Evolutionary conservation across 2,329 filamentous ascomycete genomes (phyloP).

Genomic region (Grosmannia huntii): DNA sequence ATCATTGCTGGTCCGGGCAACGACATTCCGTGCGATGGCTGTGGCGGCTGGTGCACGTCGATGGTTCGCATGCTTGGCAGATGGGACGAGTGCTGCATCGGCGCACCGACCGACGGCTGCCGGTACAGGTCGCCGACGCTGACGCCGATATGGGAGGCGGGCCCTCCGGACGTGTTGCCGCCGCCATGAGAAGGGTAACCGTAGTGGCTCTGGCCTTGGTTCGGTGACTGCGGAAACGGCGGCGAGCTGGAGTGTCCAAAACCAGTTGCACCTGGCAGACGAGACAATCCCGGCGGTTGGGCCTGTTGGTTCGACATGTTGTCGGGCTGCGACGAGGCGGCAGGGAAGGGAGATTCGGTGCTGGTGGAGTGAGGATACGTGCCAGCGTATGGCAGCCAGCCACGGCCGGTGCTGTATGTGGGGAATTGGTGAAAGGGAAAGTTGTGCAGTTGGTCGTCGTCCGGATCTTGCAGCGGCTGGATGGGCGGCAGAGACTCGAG

Average conservation of each 20-base stretch:
- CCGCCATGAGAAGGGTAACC: background rate
- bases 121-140: slow-evolving; percentile 13
- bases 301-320: slow-evolving; percentile 1
- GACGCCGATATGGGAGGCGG: background rate
- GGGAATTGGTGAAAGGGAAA: background rate
- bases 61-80: slow-evolving; percentile 17
- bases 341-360: background rate
- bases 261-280: slow-evolving; percentile 6
- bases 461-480: background rate
- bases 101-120: slow-evolving; percentile 6
- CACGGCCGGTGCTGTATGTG: background rate
- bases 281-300: slow-evolving; percentile 1
- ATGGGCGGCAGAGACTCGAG: background rate
- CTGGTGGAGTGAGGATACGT: slow-evolving; percentile 7
- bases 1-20: slow-evolving; percentile 21
- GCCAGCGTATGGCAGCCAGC: background rate
- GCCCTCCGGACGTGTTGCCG: background rate
- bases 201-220: slow-evolving; percentile 3
- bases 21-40: background rate
- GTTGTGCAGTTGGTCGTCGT: background rate
- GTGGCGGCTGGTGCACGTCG: slow-evolving; percentile 11
- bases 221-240: slow-evolving; percentile 11
- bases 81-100: slow-evolving; percentile 8
- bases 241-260: slow-evolving; percentile 11
- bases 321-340: background rate